Evolutionary conservation across 768 basidiomycete genomes (phyloP).

Genomic region (Amanita inopinata): DNA sequence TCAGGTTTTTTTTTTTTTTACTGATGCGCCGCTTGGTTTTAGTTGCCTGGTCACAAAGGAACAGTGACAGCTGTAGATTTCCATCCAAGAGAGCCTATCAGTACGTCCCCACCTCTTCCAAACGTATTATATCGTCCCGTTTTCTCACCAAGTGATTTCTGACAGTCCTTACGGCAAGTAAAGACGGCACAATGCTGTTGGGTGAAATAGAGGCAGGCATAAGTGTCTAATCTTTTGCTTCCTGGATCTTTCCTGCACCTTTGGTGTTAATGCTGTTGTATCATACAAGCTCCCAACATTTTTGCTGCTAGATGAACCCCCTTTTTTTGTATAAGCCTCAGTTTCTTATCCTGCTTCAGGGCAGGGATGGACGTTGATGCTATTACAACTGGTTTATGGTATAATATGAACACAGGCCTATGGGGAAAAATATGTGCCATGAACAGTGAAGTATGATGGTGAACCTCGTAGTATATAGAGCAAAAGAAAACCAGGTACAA

Average conservation of each 20-base stretch:
- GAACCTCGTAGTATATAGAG: conserved; percentile 8
- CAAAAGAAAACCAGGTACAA: not conserved
- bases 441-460: conserved; percentile 1
- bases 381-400: conserved; percentile 8
- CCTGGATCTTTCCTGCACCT: not conserved
- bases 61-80: conserved; percentile 95
- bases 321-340: conserved; percentile 16
- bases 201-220: conserved; percentile 79
- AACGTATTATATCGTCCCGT: not conserved
- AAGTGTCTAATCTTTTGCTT: conserved; percentile 12
- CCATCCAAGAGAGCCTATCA: conserved; percentile 91
- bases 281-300: not conserved
- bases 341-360: conserved; percentile 1
- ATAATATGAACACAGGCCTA: conserved; percentile 2
- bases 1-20: not conserved
- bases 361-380: conserved; percentile 22
- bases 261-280: conserved; percentile 1
- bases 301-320: not conserved
- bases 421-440: not conserved
- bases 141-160: conserved; percentile 5
- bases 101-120: conserved; percentile 35
- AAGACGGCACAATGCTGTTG: conserved; percentile 85
- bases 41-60: conserved; percentile 95
- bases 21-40: conserved; percentile 4
- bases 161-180: conserved; percentile 83